These are phyloP conservation scores for Vanrija humicola DNA, from an alignment of 1,284 basidiomycete genomes.

Conservation along the genomic window DNA sequence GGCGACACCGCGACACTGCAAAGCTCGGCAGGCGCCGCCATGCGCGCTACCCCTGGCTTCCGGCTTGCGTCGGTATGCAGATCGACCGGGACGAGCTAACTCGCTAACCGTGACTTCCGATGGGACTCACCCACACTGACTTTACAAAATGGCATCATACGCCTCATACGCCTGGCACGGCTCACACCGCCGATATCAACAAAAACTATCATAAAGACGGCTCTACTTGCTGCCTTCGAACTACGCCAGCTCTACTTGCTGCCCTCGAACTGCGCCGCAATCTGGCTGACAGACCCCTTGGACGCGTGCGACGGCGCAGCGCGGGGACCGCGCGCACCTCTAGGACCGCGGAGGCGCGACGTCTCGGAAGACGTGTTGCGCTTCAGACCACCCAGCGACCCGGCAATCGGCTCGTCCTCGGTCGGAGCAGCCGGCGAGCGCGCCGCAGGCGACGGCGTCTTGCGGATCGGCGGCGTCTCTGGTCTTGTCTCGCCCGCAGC, in stretches of 20 bases:
- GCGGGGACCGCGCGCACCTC: constrained; percentile 39
- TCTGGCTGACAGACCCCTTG: constrained; percentile 26
- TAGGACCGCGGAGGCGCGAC: constrained; percentile 40
- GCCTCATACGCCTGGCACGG: no score
- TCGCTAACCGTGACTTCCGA: no score
- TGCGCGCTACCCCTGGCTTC: no score
- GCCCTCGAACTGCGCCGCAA: constrained; percentile 31
- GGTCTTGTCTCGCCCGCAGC: background rate
- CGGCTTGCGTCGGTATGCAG: no score
- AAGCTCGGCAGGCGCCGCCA: no score
- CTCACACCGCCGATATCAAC: no score
- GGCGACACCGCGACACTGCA: no score
- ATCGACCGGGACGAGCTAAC: no score
- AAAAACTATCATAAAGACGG: no score
- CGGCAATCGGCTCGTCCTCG: constrained; percentile 24
- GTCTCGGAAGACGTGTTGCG: constrained; percentile 53
- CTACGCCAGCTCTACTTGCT: constrained; percentile 19
- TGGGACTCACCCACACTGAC: no score
- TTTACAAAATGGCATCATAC: no score
- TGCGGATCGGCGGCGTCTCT: constrained; percentile 10
- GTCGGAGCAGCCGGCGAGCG: constrained; percentile 7
- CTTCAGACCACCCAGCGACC: constrained; percentile 40
- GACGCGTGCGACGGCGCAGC: constrained; percentile 25
- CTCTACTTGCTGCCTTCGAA: constrained; percentile 24
- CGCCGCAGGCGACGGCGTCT: constrained; percentile 12